A percentile compares a stretch with the other conserved stretches of the same genome.
phyloP scores from a whole-genome alignment of 1,139 yeast genomes.

The Entelexis sorbosivorans region DNA sequence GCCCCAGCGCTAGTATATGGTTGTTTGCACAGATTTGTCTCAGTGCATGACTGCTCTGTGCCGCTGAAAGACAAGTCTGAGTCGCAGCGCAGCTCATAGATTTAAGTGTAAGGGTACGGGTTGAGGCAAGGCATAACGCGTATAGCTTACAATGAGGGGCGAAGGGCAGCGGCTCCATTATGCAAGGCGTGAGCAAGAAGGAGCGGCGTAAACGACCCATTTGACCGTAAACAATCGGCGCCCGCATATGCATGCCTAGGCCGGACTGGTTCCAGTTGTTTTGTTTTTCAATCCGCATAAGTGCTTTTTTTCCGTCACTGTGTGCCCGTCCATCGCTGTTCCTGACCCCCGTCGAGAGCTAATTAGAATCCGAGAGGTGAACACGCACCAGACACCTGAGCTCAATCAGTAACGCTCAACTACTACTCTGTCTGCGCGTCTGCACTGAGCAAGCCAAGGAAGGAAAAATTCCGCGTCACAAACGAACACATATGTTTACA shows the following conservation, averaged over 20 bases:
- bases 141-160: constrained; percentile 1
- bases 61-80: no score
- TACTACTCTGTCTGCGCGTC: no score
- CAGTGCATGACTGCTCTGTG: no score
- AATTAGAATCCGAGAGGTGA: neutral
- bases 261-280: neutral
- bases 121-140: neutral
- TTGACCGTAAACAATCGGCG: neutral
- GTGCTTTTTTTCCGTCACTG: neutral
- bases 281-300: neutral
- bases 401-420: no score
- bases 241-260: neutral
- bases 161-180: neutral
- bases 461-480: no score
- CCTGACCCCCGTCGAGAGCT: neutral
- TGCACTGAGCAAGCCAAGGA: no score
- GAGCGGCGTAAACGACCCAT: neutral
- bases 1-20: no score
- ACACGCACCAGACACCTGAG: neutral
- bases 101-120: neutral
- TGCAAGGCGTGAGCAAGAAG: constrained; percentile 3
- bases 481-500: neutral
- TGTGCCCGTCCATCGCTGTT: neutral
- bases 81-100: no score
- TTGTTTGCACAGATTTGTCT: no score